Evolutionary conservation across 1,284 basidiomycete species (phyloP).

Genomic region (Ustilago sp.): DNA sequence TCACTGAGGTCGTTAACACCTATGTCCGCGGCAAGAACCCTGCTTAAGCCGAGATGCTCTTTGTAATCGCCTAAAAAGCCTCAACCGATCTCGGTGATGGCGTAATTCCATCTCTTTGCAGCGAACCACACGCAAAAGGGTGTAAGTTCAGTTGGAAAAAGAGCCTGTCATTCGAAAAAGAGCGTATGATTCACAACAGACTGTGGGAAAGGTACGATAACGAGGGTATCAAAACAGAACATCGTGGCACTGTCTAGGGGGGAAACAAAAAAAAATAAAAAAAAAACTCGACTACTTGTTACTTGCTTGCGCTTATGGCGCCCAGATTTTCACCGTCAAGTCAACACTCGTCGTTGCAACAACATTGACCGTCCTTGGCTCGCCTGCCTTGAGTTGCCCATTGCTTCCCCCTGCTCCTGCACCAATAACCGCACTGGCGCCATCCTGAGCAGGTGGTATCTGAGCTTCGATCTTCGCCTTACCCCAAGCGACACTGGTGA

Average conservation of each 20-base stretch:
- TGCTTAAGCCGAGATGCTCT: conserved; percentile 10
- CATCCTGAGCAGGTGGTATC: conserved; percentile 48
- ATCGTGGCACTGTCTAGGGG: neutral
- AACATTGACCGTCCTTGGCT: conserved; percentile 62
- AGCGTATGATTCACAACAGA: neutral
- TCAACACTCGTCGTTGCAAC: conserved; percentile 66
- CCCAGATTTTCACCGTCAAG: conserved; percentile 62
- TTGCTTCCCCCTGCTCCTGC: conserved; percentile 5
- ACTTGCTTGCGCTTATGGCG: conserved; percentile 44
- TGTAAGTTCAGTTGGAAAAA: neutral
- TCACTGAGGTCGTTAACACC: conserved; percentile 51
- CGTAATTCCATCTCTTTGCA: neutral
- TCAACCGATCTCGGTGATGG: too few species aligned
- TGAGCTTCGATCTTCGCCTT: conserved; percentile 55
- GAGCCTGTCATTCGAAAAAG: neutral
- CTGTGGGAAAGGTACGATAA: conserved; percentile 9
- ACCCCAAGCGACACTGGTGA: conserved; percentile 71
- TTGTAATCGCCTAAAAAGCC: too few species aligned
- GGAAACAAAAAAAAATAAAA: too few species aligned
- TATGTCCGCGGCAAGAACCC: conserved; percentile 51
- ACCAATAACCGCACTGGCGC: conserved; percentile 24
- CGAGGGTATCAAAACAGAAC: conserved; percentile 19
- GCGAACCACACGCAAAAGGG: neutral
- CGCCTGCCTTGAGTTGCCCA: conserved; percentile 9
- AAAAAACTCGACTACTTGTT: too few species aligned